These are phyloP conservation scores for Metarhizium robertsii DNA, from an alignment of 2,329 filamentous ascomycete species.

Conservation along the genomic window DNA sequence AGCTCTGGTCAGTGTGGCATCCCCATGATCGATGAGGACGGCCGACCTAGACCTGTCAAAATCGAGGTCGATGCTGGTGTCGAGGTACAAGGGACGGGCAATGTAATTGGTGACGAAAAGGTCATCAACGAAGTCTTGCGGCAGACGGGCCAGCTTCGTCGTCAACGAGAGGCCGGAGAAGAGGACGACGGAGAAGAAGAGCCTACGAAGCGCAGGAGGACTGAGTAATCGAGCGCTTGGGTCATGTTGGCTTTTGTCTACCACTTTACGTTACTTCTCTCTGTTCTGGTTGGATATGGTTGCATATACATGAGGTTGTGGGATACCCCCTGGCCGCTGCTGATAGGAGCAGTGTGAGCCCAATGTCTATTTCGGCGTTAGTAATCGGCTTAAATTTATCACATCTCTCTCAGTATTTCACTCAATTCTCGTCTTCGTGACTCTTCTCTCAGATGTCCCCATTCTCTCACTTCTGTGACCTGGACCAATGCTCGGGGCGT, in stretches of 20 bases:
- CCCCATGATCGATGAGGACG: conserved; percentile 37
- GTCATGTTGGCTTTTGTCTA: background rate
- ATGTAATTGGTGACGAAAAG: conserved; percentile 30
- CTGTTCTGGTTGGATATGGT: background rate
- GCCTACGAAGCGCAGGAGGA: conserved; percentile 2
- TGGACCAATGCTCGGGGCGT: too few species aligned
- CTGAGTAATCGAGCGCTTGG: background rate
- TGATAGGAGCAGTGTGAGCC: background rate
- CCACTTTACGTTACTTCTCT: background rate
- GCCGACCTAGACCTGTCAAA: conserved; percentile 29
- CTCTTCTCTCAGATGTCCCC: too few species aligned
- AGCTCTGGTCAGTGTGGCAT: conserved; percentile 28
- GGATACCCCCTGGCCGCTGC: background rate
- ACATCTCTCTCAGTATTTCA: background rate
- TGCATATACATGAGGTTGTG: background rate
- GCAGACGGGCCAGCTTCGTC: conserved; percentile 11
- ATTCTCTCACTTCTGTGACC: too few species aligned
- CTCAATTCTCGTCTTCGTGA: background rate
- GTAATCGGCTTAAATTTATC: background rate
- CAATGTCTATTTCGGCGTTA: background rate
- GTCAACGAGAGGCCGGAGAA: conserved; percentile 11
- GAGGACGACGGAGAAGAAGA: conserved; percentile 11
- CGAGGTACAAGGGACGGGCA: conserved; percentile 32
- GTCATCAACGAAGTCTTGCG: conserved; percentile 19
- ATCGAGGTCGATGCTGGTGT: conserved; percentile 37